A percentile compares a stretch with the other conserved stretches of the same genome.
These are phyloP conservation scores for Anthracocystis setariae DNA, from an alignment of 1,284 basidiomycete species.

Conservation along the genomic window DNA sequence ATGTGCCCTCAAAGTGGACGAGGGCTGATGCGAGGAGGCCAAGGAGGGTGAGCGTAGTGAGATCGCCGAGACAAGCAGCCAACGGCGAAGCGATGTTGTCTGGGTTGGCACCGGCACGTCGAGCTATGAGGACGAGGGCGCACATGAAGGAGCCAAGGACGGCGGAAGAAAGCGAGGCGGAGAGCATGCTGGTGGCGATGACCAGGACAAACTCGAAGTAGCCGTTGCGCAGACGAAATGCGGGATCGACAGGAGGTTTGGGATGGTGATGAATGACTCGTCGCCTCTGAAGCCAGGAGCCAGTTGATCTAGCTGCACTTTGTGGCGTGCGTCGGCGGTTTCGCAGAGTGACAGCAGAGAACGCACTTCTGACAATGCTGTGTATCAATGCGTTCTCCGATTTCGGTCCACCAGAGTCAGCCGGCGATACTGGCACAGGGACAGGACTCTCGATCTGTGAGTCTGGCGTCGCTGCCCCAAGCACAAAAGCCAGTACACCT, in stretches of 20 bases:
- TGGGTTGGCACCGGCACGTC: slow-evolving; percentile 81
- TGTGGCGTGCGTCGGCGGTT: slow-evolving; percentile 34
- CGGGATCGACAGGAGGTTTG: slow-evolving; percentile 62
- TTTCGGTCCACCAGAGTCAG: slow-evolving; percentile 4
- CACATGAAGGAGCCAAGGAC: slow-evolving; percentile 94
- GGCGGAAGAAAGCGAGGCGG: slow-evolving; percentile 81
- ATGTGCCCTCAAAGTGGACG: slow-evolving; percentile 67
- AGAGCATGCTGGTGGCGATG: slow-evolving; percentile 86
- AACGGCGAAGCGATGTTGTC: slow-evolving; percentile 96
- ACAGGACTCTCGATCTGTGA: slow-evolving; percentile 22
- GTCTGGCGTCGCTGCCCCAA: slow-evolving; percentile 70
- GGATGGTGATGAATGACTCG: slow-evolving; percentile 65
- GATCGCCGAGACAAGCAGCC: slow-evolving; percentile 89
- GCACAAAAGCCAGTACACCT: slow-evolving; percentile 79
- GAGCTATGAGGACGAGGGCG: slow-evolving; percentile 80
- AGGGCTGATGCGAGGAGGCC: slow-evolving; percentile 66
- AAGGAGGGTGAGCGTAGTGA: slow-evolving; percentile 77
- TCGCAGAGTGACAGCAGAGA: slow-evolving; percentile 24
- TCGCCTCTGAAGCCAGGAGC: slow-evolving; percentile 29
- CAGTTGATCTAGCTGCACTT: neutral
- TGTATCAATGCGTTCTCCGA: slow-evolving; percentile 37
- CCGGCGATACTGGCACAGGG: slow-evolving; percentile 5
- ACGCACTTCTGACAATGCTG: slow-evolving; percentile 28
- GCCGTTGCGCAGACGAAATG: slow-evolving; percentile 64
- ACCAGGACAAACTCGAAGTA: slow-evolving; percentile 79